Evolutionary conservation across 306 rosid species (phyloP).

Genomic region (Castanea crenata): DNA sequence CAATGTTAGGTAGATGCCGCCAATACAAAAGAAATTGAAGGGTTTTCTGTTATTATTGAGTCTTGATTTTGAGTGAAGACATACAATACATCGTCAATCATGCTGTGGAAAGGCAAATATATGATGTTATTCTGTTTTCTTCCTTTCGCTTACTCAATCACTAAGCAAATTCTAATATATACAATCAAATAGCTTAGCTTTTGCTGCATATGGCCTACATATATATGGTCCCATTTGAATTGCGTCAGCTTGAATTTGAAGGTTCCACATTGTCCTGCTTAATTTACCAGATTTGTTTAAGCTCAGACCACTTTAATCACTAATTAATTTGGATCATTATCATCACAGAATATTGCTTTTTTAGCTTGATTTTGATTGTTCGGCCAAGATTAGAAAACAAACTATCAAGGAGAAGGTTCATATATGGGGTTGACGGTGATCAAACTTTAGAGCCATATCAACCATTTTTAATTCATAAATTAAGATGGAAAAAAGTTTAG

Average conservation of each 20-base stretch:
- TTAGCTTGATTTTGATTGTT: neutral
- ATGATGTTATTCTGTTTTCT: neutral
- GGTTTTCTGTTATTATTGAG: slow-evolving; percentile 28
- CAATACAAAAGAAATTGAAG: neutral
- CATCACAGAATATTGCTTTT: neutral
- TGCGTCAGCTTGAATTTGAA: neutral
- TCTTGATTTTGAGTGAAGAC: slow-evolving; percentile 9
- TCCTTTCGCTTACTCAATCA: slow-evolving; percentile 8
- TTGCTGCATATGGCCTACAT: neutral
- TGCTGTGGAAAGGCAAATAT: slow-evolving; percentile 11
- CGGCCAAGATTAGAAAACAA: neutral
- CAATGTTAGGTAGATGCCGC: slow-evolving; percentile 30
- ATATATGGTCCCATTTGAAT: neutral
- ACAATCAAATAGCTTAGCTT: neutral
- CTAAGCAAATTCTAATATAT: slow-evolving; percentile 32
- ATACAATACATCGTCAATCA: slow-evolving; percentile 1
- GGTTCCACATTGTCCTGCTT: neutral
- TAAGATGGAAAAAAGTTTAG: too few relatives aligned
- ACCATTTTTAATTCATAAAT: neutral
- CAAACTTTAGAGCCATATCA: neutral
- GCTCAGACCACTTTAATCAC: neutral
- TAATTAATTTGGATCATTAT: neutral
- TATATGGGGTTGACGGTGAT: too few relatives aligned
- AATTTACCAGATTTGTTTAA: too few relatives aligned
- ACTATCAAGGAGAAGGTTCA: neutral